Evolutionary conservation across 1,284 basidiomycete species (phyloP).

Genomic region (Rhizopogon parksii): DNA sequence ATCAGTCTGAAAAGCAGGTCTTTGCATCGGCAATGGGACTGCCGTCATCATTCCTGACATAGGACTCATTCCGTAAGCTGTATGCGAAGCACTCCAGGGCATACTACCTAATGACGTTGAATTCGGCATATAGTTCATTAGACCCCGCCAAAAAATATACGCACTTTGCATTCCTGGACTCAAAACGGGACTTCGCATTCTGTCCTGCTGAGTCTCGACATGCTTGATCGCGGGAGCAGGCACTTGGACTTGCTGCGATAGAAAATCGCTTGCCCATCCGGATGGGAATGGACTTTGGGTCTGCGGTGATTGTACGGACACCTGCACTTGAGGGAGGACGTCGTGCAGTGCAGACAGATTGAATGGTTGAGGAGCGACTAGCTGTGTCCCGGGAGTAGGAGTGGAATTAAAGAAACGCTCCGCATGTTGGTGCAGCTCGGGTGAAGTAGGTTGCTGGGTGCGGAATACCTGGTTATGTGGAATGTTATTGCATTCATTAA

Average conservation of each 20-base stretch:
- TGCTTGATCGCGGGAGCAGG: constrained; percentile 1
- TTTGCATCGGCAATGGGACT: constrained; percentile 27
- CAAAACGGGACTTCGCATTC: constrained; percentile 3
- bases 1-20: constrained; percentile 27
- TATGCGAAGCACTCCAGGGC: constrained; percentile 33
- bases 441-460: constrained; percentile 38
- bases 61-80: constrained; percentile 30
- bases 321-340: constrained; percentile 37
- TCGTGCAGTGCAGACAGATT: constrained; percentile 52
- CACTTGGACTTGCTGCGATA: constrained; percentile 26
- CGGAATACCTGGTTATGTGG: constrained; percentile 47
- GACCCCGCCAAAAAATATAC: constrained; percentile 5
- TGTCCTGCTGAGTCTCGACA: constrained; percentile 14
- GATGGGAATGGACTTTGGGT: constrained; percentile 11
- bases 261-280: constrained; percentile 43
- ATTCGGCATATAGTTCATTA: constrained; percentile 1
- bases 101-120: constrained; percentile 20
- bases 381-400: constrained; percentile 26
- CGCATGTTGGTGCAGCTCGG: constrained; percentile 55
- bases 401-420: constrained; percentile 55
- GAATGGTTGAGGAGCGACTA: constrained; percentile 30
- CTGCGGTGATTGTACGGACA: constrained; percentile 24
- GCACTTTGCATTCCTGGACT: constrained; percentile 14
- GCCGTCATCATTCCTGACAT: constrained; percentile 30
- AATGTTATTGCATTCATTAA: constrained; percentile 5